Base-by-base conservation (phyloP, 1,284 basidiomycete genomes). In the Malassezia nana region DNA sequence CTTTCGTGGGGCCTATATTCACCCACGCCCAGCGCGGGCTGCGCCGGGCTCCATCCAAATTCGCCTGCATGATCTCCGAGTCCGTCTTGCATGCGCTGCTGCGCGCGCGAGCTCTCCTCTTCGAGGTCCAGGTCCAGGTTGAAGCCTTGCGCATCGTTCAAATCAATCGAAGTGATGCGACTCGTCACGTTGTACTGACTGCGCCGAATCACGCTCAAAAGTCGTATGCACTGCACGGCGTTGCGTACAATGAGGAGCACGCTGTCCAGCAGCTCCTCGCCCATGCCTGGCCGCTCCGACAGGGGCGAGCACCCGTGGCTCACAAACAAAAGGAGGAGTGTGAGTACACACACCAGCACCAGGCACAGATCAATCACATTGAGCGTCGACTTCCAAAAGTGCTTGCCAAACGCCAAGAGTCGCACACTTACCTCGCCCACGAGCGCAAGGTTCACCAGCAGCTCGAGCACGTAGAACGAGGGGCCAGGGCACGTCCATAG, bases 361-460 rank as follows among this genome's bases (percentile, higher is more conserved):
- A 74, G 54, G 32, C 59, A 57, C 15, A 74, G 57, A 41, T 74
- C 71, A 18, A 74, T 50, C 12, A 71, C 50, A 53, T 74, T 74
- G 58, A 67, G 71, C 9, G 66, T 64, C 28, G 64, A 66, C 33
- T 69, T 67, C 71, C 71, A 74, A 52, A 74, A 74, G 48, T 72
- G 66, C 46, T 65, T 67, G 13, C 71, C 71, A 22, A 71, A 74
- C 0, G 71, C 71, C 2, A 68, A 51, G 9, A 69, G 55, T 1
- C 71, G 41, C 15, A 71, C 63, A 1, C 63, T 60, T 16, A 74
- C 71, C 50, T 74, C 71, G 5, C 61, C 64, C 12, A 74, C 69
- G 29, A 74, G 57, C 1, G 65, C 59, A 18, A 69, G 43, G 42
- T 74, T 74, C 54, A 74, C 67, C 8, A 60, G 51, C 0, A 72